Evolutionary conservation across 164 flowering plant species (phyloP), one percentile per base, ranked within the genome.

Genomic region (Nymphaea colorata): DNA sequence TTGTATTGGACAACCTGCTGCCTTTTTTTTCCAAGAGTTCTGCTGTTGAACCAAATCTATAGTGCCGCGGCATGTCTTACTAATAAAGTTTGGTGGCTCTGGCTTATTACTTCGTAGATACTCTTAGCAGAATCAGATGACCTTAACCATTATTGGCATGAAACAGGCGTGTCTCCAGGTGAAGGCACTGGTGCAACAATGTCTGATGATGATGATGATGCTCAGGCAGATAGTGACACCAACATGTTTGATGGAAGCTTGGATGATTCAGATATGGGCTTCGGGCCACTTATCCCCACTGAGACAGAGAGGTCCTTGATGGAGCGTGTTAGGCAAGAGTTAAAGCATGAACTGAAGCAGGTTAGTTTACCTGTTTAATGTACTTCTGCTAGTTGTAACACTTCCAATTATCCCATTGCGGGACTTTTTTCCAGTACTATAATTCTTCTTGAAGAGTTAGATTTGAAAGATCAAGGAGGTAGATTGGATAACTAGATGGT

Each of bases 161-260:
- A 61, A 66, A 64, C 79, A 87, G 90, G 93, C 63, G 87, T 82
- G 62, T 83, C 93, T 4, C 85, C 86, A n/a, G 90, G 90, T 63
- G 91, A 86, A 80, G 91, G 91, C 41, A 83, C 89, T 0, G 86
- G 91, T 62, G 89, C 90, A 51, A 87, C 91, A 64, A 88, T 88
- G 95, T 88, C 95, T 0, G 93, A 88, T 72, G 91, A 64, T 41
- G 66, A 88, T 43, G 91, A 86, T 8, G 92, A 87, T 45, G 87
- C 84, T 53, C 86, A 72, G 59, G 80, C 64, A 16, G 88, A 86
- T 62, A 84, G 87, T 70, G 87, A 87, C 45, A 57, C 76, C 61
- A 82, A 80, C 71, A 72, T 84, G 75, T 83, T 63, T 67, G 91
- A 88, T 68, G 87, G 85, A 70, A 74, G 85, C 66, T 63, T 82